phyloP scores from a whole-genome alignment of 2,329 filamentous ascomycete genomes.

The Cordyceps javanica region DNA sequence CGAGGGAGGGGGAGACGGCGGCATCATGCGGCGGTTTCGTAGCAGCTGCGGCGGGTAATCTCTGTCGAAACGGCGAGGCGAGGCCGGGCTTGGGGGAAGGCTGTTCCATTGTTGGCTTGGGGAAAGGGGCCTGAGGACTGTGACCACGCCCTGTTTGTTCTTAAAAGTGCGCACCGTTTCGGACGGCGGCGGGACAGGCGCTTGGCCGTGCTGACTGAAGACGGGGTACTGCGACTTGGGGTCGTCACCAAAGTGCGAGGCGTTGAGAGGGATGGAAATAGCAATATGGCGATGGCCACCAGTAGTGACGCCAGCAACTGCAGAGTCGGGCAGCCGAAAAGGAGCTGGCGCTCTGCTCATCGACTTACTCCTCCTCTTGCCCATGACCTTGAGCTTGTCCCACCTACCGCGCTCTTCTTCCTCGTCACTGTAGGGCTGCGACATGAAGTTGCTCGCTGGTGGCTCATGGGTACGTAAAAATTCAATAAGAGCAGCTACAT shows the following conservation, averaged over 20 bases:
- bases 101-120: conserved; percentile 20
- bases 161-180: conserved; percentile 23
- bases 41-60: conserved; percentile 5
- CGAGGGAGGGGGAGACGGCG: not conserved
- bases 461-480: conserved; percentile 45
- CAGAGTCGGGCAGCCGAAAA: conserved; percentile 46
- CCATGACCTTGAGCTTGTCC: conserved; percentile 34
- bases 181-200: conserved; percentile 15
- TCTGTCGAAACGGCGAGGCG: conserved; percentile 6
- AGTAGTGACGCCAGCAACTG: conserved; percentile 47
- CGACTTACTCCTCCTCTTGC: conserved; percentile 30
- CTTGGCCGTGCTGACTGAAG: conserved; percentile 10
- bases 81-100: conserved; percentile 7
- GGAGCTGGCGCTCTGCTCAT: conserved; percentile 23
- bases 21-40: conserved; percentile 7
- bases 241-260: conserved; percentile 35
- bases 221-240: conserved; percentile 30
- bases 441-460: conserved; percentile 45
- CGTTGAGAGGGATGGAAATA: conserved; percentile 52
- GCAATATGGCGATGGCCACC: conserved; percentile 52
- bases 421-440: conserved; percentile 29
- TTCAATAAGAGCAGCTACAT: conserved; percentile 35
- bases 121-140: conserved; percentile 27
- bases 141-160: conserved; percentile 31
- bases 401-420: conserved; percentile 32